phyloP scores from a whole-genome alignment of 2,329 filamentous ascomycete species.

The Colletotrichum falcatum region DNA sequence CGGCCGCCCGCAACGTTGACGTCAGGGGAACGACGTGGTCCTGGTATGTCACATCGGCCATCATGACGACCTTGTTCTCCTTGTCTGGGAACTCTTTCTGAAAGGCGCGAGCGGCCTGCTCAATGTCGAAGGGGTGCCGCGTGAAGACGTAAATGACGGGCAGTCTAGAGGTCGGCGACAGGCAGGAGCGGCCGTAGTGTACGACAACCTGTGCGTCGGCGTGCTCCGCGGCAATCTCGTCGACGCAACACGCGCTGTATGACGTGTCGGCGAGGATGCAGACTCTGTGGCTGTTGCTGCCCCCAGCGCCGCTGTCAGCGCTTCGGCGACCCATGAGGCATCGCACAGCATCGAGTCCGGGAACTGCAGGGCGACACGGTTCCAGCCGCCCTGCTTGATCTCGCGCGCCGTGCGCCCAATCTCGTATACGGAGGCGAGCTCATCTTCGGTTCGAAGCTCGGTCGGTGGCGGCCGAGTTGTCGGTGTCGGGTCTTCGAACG shows the following conservation, averaged over 20 bases:
- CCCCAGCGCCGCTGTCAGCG: conserved; percentile 59
- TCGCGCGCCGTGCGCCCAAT: conserved; percentile 82
- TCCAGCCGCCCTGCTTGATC: conserved; percentile 78
- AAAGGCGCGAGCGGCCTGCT: conserved; percentile 69
- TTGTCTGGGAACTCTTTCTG: conserved; percentile 74
- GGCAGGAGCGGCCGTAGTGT: conserved; percentile 92
- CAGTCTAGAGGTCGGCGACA: conserved; percentile 88
- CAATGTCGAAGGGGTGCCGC: conserved; percentile 73
- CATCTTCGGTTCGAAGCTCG: conserved; percentile 67
- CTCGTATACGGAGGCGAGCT: conserved; percentile 84
- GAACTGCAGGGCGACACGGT: conserved; percentile 90
- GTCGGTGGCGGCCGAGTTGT: conserved; percentile 45
- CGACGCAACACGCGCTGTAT: conserved; percentile 96
- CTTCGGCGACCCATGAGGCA: conserved; percentile 81
- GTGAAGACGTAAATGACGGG: conserved; percentile 95
- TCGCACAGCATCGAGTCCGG: conserved; percentile 93
- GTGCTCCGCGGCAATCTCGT: conserved; percentile 96
- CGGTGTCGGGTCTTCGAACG: conserved; percentile 65
- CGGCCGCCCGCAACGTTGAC: conserved; percentile 64
- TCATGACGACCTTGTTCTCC: conserved; percentile 76
- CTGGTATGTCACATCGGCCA: conserved; percentile 91
- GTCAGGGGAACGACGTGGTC: conserved; percentile 75
- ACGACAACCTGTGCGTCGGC: conserved; percentile 90
- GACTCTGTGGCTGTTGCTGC: conserved; percentile 57
- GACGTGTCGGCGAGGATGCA: conserved; percentile 96